These are phyloP conservation scores for Babesia caballi DNA, from an alignment of 169 alveolate species.

Conservation along the genomic window DNA sequence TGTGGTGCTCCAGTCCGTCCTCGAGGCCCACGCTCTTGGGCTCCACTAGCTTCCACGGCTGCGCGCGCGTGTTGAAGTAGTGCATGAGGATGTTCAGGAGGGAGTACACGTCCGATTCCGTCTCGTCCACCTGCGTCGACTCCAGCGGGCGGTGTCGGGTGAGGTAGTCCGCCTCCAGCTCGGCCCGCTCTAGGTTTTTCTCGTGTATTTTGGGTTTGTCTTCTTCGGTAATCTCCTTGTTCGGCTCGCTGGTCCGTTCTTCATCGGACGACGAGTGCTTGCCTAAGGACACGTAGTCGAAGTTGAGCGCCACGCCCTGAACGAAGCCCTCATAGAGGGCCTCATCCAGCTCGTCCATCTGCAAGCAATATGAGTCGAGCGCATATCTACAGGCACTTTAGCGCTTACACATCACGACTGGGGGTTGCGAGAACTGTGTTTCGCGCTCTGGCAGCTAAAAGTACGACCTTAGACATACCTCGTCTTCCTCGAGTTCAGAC, in stretches of 20 bases:
- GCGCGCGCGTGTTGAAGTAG: slow-evolving; percentile 30
- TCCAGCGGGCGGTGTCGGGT: slow-evolving; percentile 60
- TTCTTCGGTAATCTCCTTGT: background rate
- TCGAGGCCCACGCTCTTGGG: slow-evolving; percentile 48
- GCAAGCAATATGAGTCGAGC: background rate
- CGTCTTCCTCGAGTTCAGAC: slow-evolving; percentile 2
- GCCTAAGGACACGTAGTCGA: slow-evolving; percentile 57
- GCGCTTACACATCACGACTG: background rate
- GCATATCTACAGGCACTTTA: background rate
- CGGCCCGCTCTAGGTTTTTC: slow-evolving; percentile 29
- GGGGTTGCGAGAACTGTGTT: no score
- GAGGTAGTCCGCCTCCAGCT: slow-evolving; percentile 56
- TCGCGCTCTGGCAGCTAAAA: no score
- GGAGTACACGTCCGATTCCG: slow-evolving; percentile 47
- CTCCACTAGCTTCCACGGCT: slow-evolving; percentile 51
- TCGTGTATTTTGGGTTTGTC: slow-evolving; percentile 32
- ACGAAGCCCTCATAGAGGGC: slow-evolving; percentile 58
- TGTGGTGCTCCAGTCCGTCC: slow-evolving; percentile 47
- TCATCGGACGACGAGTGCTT: background rate
- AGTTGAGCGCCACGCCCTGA: slow-evolving; percentile 58
- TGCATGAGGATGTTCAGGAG: slow-evolving; percentile 56
- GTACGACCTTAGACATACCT: slow-evolving; percentile 11
- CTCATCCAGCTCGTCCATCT: slow-evolving; percentile 48
- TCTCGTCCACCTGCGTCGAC: slow-evolving; percentile 40
- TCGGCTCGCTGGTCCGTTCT: background rate